Evolutionary conservation across 306 rosid species (phyloP).

Genomic region (Albizia julibrissin): DNA sequence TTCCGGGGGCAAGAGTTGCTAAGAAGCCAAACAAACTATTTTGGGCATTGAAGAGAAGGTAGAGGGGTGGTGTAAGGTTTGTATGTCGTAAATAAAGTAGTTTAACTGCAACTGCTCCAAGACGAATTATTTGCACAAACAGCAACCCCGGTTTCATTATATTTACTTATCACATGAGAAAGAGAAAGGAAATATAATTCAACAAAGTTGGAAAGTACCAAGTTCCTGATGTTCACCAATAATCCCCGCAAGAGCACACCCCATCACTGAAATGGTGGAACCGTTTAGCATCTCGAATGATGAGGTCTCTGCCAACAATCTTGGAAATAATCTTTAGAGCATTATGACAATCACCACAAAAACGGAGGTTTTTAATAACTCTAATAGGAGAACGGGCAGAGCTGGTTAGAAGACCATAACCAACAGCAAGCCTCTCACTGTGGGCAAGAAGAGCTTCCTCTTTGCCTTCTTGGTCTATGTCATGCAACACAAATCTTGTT

Average conservation of each 20-base stretch:
- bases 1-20: neutral
- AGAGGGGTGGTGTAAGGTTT: neutral
- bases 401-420: slow-evolving; percentile 68
- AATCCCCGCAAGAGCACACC: slow-evolving; percentile 53
- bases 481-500: slow-evolving; percentile 82
- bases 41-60: neutral
- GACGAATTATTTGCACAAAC: slow-evolving; percentile 1
- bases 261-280: slow-evolving; percentile 54
- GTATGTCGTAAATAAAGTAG: neutral
- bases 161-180: slow-evolving; percentile 6
- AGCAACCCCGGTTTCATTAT: neutral
- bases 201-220: slow-evolving; percentile 18
- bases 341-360: slow-evolving; percentile 57
- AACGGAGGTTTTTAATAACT: slow-evolving; percentile 81
- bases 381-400: slow-evolving; percentile 68
- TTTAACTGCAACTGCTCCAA: neutral
- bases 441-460: slow-evolving; percentile 81
- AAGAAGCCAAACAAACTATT: neutral
- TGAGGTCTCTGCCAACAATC: slow-evolving; percentile 51
- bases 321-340: slow-evolving; percentile 53
- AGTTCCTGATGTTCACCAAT: slow-evolving; percentile 45
- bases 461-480: slow-evolving; percentile 82
- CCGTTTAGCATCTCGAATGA: slow-evolving; percentile 50
- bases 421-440: slow-evolving; percentile 88
- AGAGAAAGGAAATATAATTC: neutral